Evolutionary conservation across 2,329 filamentous ascomycete genomes (phyloP).

Genomic region (Tolypocladium guangdongense): DNA sequence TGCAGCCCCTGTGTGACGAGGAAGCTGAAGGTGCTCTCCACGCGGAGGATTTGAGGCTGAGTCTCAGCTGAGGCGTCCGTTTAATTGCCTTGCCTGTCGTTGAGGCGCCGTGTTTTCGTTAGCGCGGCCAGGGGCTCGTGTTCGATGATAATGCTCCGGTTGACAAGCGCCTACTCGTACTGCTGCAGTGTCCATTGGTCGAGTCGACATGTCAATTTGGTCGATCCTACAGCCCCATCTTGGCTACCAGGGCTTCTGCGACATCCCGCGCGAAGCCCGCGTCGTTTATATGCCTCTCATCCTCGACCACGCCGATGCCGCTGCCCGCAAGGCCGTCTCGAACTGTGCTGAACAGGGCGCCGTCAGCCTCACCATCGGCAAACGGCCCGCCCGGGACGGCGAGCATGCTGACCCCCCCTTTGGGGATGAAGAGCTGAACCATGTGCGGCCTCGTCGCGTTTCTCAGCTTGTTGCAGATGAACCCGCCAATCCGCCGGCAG

Average conservation of each 20-base stretch:
- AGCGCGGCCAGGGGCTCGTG: background rate
- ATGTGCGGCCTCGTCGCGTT: conserved; percentile 24
- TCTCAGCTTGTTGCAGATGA: conserved; percentile 43
- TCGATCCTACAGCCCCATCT: conserved; percentile 15
- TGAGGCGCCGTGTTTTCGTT: background rate
- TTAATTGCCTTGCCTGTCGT: background rate
- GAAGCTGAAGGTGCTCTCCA: background rate
- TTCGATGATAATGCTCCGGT: background rate
- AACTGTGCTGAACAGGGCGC: conserved; percentile 41
- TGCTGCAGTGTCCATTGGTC: no score
- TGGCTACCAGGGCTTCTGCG: conserved; percentile 26
- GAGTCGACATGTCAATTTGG: no score
- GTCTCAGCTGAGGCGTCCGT: background rate
- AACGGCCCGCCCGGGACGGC: conserved; percentile 43
- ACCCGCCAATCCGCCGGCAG: conserved; percentile 39
- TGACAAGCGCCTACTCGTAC: no score
- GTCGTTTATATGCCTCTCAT: conserved; percentile 44
- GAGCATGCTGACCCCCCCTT: conserved; percentile 50
- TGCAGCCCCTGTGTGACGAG: background rate
- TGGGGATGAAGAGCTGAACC: conserved; percentile 48
- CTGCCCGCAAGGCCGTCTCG: conserved; percentile 34
- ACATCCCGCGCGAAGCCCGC: conserved; percentile 35
- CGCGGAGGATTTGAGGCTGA: background rate
- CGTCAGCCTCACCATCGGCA: conserved; percentile 30
- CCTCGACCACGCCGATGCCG: conserved; percentile 36